Evolutionary conservation across 2,329 filamentous ascomycete species (phyloP), one percentile per base, ranked within the genome.

Genomic region (Penicillium sp.): DNA sequence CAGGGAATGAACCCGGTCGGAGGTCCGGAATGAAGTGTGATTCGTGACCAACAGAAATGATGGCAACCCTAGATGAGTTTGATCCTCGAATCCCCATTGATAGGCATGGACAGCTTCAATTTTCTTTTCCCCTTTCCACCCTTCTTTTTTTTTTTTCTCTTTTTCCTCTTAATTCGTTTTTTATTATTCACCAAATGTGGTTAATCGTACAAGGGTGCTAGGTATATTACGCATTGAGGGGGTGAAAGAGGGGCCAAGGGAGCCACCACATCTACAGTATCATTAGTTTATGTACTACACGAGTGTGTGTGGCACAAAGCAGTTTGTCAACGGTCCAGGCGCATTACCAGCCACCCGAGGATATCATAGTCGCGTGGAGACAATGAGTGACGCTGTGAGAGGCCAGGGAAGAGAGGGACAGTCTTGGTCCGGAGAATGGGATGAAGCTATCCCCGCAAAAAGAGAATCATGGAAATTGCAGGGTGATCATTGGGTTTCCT

Each of bases 21-120:
- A 60, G 38, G 50, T 19, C 56, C 57, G 60, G 61, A 50, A 50
- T 16, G 43, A 3, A n/a, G 16, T 40, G 11, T 59, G 57, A 58
- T 61, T 63, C 52, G 55, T 29, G 47, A 11, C n/a, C 11, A n/a
- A n/a, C n/a, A 23, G 19, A 34, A 32, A 23, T 36, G 9, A 47
- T n/a, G 26, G 32, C 1, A 30, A 7, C 13, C 11, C 18, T 13
- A 47, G 45, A 34, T 44, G 30, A 26, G 18, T 18, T 11, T 30
- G 16, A 48, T 30, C 34, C 34, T 29, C 7, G 19, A 16, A 18
- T 29, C 18, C 26, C 26, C 3, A 19, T 47, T 39, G 26, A 39
- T 14, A 29, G n/a, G 18, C 16, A 13, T 35, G 32, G 6, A 35
- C 11, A 35, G 8, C 8, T 47, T 27, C 3, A 36, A 26, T 36